Conservation (phyloP, 1,284 basidiomycete genomes). For the Golubevia pallescens region DNA sequence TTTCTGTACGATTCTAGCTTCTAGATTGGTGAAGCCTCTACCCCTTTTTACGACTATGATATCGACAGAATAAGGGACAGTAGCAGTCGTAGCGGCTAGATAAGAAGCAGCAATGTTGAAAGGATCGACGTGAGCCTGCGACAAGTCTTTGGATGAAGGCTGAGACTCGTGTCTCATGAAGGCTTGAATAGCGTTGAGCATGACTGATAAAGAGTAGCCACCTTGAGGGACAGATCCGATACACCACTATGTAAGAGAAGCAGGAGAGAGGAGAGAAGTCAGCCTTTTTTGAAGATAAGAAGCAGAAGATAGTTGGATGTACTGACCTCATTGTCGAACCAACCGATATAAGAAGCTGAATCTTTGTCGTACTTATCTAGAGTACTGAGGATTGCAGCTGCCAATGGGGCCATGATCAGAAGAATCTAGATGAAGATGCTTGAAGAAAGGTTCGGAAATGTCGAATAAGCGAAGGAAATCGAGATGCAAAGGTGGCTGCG, state of each 20-base stretch:
- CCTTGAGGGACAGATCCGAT: conserved; percentile 31
- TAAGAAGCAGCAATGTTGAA: conserved; percentile 23
- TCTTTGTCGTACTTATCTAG: no score
- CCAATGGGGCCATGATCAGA: no score
- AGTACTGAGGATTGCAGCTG: no score
- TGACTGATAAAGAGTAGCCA: conserved; percentile 29
- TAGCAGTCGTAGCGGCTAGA: conserved; percentile 21
- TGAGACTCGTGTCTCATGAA: conserved; percentile 26
- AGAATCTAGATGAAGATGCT: no score
- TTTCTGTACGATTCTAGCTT: conserved; percentile 25
- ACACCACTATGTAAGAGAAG: conserved; percentile 15
- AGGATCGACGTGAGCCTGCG: conserved; percentile 19
- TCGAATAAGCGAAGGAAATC: no score
- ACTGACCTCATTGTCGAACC: no score
- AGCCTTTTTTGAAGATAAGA: no score
- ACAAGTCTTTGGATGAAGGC: conserved; percentile 14
- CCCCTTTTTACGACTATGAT: conserved; percentile 22
- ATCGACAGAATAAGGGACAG: conserved; percentile 5
- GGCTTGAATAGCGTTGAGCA: conserved; percentile 27
- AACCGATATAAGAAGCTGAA: no score
- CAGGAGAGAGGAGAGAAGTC: no score
- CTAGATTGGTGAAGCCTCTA: conserved; percentile 23
- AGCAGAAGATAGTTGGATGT: no score
- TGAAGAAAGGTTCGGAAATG: no score
- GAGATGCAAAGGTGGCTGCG: no score